Conservation (phyloP, 805 yeast genomes). For the Candida lessepsii region DNA sequence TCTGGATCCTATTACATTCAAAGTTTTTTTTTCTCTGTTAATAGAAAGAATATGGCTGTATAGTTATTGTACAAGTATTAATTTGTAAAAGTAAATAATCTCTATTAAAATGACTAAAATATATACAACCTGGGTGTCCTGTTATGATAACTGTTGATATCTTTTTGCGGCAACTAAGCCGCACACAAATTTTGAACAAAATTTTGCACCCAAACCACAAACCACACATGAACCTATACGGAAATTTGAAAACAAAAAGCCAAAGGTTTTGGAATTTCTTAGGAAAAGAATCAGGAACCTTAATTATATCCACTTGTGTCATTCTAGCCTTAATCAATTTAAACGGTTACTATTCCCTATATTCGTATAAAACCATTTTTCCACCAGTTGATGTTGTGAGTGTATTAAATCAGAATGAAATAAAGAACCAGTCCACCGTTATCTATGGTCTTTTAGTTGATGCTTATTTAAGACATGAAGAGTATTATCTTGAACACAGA, state of each 20-base stretch:
- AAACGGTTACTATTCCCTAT: constrained; percentile 7
- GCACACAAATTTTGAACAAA: not conserved
- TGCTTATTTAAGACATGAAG: constrained; percentile 22
- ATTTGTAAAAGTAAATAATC: too few relatives aligned
- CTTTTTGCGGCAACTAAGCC: too few relatives aligned
- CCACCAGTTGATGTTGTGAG: constrained; percentile 19
- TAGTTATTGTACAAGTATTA: too few relatives aligned
- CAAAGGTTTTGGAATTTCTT: not conserved
- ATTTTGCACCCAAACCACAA: constrained; percentile 4
- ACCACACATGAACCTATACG: not conserved
- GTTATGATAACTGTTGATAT: too few relatives aligned
- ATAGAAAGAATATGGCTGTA: too few relatives aligned
- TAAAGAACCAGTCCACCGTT: not conserved
- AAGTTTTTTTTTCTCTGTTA: too few relatives aligned
- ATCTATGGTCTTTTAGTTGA: constrained; percentile 11
- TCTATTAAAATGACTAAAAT: too few relatives aligned
- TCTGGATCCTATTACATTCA: too few relatives aligned
- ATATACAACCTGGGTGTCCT: too few relatives aligned
- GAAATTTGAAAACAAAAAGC: not conserved
- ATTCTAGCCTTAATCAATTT: not conserved
- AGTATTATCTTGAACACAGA: constrained; percentile 15
- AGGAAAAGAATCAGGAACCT: not conserved
- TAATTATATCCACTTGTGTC: not conserved
- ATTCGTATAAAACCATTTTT: constrained; percentile 9
- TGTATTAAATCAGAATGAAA: constrained; percentile 1